Evolutionary conservation across 257 asterid genomes (phyloP).

Genomic region (Prunella vulgaris): DNA sequence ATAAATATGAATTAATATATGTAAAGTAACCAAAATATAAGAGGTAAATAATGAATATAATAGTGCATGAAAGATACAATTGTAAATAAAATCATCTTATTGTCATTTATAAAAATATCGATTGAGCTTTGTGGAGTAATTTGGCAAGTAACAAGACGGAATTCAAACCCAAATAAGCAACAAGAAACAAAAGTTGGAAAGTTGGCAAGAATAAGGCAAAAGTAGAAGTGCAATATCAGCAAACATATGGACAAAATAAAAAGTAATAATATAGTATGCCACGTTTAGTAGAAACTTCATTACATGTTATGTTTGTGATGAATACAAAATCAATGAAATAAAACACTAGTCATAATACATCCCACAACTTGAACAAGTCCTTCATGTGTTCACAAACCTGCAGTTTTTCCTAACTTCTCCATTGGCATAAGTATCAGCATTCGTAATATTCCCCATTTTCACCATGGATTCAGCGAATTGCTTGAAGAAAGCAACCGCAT

Average conservation of each 20-base stretch:
- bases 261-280: neutral
- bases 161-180: conserved; percentile 5
- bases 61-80: no score
- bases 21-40: no score
- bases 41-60: no score
- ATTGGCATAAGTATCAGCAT: conserved; percentile 48
- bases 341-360: neutral
- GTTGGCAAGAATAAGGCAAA: conserved; percentile 21
- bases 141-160: no score
- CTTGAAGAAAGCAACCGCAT: conserved; percentile 65
- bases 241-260: no score
- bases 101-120: no score
- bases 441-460: conserved; percentile 72
- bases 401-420: conserved; percentile 88
- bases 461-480: conserved; percentile 90
- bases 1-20: no score
- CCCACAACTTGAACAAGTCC: neutral
- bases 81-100: no score
- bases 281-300: neutral
- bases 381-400: conserved; percentile 76
- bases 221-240: neutral
- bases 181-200: conserved; percentile 21
- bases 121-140: no score
- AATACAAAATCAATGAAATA: conserved; percentile 37
- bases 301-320: conserved; percentile 9